Conservation (phyloP, 2,329 filamentous ascomycete species). For the Arthrobotrys sinensis region DNA sequence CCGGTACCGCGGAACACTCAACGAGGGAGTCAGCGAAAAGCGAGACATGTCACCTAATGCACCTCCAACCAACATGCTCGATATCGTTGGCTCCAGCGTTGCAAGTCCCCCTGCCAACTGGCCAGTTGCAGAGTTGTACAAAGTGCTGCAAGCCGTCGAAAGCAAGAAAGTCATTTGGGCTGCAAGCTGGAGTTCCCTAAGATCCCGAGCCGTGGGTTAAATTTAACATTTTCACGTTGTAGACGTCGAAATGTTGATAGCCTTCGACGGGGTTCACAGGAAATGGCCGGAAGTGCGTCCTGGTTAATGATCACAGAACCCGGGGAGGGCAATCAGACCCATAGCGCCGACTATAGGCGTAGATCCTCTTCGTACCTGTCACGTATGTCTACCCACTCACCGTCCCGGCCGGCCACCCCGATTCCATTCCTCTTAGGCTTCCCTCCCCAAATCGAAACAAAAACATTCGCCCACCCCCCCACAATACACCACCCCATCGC, state of each 20-base stretch:
- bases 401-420: constrained; percentile 5
- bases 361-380: background rate
- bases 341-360: constrained; percentile 15
- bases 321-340: constrained; percentile 9
- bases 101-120: constrained; percentile 26
- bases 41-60: constrained; percentile 32
- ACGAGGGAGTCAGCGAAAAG: constrained; percentile 11
- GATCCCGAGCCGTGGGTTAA: constrained; percentile 10
- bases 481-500: constrained; percentile 15
- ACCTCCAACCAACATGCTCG: constrained; percentile 3
- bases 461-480: background rate
- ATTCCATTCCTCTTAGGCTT: background rate
- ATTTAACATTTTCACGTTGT: background rate
- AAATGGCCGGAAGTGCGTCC: constrained; percentile 2
- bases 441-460: constrained; percentile 24
- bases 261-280: background rate
- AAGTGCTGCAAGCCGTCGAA: constrained; percentile 12
- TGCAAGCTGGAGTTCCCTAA: background rate
- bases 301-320: background rate
- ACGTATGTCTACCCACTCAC: constrained; percentile 4
- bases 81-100: constrained; percentile 19
- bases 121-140: constrained; percentile 25
- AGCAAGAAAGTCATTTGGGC: background rate
- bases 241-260: constrained; percentile 1
- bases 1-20: constrained; percentile 22